A percentile compares a stretch with the other conserved stretches of the same genome.
These are phyloP conservation scores for Cytospora schulzeri DNA, from an alignment of 2,329 filamentous ascomycete genomes.

Conservation along the genomic window DNA sequence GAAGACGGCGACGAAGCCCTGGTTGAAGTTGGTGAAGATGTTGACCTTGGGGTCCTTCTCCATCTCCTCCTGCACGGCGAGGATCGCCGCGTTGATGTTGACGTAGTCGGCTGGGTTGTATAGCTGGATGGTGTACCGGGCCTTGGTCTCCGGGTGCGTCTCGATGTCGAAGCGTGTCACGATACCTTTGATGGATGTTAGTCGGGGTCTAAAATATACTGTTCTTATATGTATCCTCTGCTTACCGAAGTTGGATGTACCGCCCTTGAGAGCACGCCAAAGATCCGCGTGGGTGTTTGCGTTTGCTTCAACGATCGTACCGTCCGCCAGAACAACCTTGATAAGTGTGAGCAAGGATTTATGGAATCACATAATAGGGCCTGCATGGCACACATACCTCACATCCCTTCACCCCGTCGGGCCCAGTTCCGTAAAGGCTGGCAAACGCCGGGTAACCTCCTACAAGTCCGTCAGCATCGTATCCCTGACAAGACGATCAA, in stretches of 20 bases:
- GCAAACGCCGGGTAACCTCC: constrained; percentile 30
- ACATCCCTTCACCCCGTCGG: constrained; percentile 29
- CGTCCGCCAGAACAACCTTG: constrained; percentile 29
- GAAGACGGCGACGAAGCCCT: constrained; percentile 19
- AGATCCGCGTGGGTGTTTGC: constrained; percentile 23
- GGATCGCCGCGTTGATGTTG: constrained; percentile 25
- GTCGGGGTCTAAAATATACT: too few relatives aligned
- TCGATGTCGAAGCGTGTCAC: constrained; percentile 30
- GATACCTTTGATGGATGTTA: constrained; percentile 25
- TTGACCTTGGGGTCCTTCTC: constrained; percentile 29
- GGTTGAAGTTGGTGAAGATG: constrained; percentile 26
- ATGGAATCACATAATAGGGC: background rate
- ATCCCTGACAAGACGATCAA: background rate
- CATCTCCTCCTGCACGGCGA: constrained; percentile 28
- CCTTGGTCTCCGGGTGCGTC: constrained; percentile 27
- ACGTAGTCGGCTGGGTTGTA: constrained; percentile 28
- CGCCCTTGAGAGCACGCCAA: constrained; percentile 30
- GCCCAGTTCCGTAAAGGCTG: constrained; percentile 28
- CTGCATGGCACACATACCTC: constrained; percentile 20
- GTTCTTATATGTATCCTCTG: background rate
- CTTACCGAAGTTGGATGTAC: constrained; percentile 30
- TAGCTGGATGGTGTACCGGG: constrained; percentile 27
- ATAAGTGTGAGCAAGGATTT: background rate
- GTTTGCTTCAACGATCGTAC: constrained; percentile 29
- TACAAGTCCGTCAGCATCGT: background rate